phyloP scores from a whole-genome alignment of 73 alveolate genomes.

The Blepharisma japonicum region DNA sequence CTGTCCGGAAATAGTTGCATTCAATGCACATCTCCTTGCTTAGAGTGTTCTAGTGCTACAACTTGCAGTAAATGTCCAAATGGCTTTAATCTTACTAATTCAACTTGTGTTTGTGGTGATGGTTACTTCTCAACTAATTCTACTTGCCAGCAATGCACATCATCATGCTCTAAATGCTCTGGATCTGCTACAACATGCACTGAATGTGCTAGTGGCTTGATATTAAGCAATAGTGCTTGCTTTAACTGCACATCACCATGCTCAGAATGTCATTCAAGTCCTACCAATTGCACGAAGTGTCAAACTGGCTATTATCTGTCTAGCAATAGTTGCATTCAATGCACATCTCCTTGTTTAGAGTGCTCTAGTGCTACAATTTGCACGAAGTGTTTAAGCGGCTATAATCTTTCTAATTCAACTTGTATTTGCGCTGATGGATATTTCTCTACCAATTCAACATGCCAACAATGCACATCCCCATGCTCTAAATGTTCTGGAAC shows the following conservation, averaged over 20 bases:
- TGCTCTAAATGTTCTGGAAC: neutral
- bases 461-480: neutral
- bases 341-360: conserved; percentile 6
- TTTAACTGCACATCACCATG: neutral
- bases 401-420: neutral
- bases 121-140: neutral
- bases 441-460: neutral
- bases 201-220: too few species aligned
- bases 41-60: neutral
- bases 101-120: conserved; percentile 15
- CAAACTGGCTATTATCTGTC: neutral
- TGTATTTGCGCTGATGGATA: neutral
- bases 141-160: neutral
- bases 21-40: conserved; percentile 10
- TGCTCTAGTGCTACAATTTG: neutral
- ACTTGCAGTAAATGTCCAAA: neutral
- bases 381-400: neutral
- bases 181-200: too few species aligned
- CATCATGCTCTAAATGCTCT: too few species aligned
- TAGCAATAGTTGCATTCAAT: neutral
- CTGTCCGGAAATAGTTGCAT: neutral
- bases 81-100: neutral
- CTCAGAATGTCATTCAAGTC: neutral
- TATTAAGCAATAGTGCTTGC: neutral
- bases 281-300: conserved; percentile 12